A percentile compares a stretch with the other conserved stretches of the same genome.
phyloP scores from a whole-genome alignment of 2,329 filamentous ascomycete genomes.

The Alternaria sp. region DNA sequence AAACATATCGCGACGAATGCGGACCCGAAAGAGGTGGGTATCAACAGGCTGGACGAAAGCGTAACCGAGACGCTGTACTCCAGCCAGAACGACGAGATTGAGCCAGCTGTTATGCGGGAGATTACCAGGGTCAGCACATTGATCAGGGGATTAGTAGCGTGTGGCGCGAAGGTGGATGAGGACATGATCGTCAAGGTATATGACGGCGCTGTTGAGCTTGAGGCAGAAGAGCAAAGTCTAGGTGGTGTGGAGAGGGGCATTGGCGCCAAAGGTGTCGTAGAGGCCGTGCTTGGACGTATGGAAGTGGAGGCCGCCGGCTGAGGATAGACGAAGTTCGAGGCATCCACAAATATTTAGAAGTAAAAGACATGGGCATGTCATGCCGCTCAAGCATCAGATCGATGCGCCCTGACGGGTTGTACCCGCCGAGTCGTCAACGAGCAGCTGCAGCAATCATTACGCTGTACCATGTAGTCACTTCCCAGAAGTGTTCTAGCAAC shows the following conservation, averaged over 20 bases:
- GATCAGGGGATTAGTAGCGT: slow-evolving; percentile 81
- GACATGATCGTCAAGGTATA: slow-evolving; percentile 85
- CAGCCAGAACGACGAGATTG: slow-evolving; percentile 89
- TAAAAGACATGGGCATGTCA: neutral
- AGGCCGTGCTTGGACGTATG: slow-evolving; percentile 36
- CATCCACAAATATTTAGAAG: neutral
- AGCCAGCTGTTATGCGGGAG: slow-evolving; percentile 78
- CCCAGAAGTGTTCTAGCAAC: neutral
- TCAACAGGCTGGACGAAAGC: slow-evolving; percentile 87
- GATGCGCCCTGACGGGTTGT: neutral
- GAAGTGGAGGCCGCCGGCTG: slow-evolving; percentile 34
- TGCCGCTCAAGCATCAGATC: neutral
- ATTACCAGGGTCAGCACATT: slow-evolving; percentile 84
- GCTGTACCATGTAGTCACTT: neutral
- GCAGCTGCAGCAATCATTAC: neutral
- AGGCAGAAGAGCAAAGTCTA: slow-evolving; percentile 64
- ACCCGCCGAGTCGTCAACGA: neutral
- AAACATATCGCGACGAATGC: slow-evolving; percentile 73
- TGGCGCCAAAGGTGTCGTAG: slow-evolving; percentile 42
- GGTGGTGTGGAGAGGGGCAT: slow-evolving; percentile 52
- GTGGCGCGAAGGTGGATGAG: slow-evolving; percentile 85
- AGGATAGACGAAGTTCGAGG: neutral
- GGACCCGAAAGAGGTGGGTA: slow-evolving; percentile 62
- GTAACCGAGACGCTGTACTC: slow-evolving; percentile 88
- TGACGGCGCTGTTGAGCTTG: slow-evolving; percentile 78